A percentile compares a stretch with the other conserved stretches of the same genome.
phyloP scores from a whole-genome alignment of 306 rosid genomes.

The Potentilla sterilis region DNA sequence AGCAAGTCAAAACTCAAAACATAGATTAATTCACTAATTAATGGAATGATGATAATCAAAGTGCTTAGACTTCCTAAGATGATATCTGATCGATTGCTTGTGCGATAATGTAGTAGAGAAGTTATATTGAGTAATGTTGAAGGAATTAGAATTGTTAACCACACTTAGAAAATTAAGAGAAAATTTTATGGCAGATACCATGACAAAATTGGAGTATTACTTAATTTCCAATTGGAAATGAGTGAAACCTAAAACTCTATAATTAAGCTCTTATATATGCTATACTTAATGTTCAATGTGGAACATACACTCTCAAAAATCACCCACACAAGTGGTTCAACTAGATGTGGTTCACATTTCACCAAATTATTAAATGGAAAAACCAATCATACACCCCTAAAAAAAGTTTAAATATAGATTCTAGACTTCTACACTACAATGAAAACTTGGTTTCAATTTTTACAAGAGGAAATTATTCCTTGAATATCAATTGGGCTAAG shows the following conservation, averaged over 20 bases:
- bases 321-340: neutral
- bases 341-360: neutral
- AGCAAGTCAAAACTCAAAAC: slow-evolving; percentile 15
- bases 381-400: neutral
- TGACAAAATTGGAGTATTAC: no score
- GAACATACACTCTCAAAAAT: no score
- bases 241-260: no score
- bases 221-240: no score
- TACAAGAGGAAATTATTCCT: neutral
- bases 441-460: neutral
- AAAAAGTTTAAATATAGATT: neutral
- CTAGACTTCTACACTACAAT: neutral
- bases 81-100: neutral
- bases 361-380: neutral
- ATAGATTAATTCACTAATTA: neutral
- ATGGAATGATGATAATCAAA: slow-evolving; percentile 11
- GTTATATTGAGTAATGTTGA: neutral
- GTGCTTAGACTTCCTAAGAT: neutral
- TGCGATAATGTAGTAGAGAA: neutral
- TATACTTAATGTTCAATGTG: neutral
- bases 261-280: no score
- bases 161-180: neutral
- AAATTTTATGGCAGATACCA: neutral
- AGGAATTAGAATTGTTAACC: neutral
- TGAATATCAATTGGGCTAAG: neutral